Conservation (phyloP, 1,284 basidiomycete genomes). For the Cryptococcus jaspeensis region DNA sequence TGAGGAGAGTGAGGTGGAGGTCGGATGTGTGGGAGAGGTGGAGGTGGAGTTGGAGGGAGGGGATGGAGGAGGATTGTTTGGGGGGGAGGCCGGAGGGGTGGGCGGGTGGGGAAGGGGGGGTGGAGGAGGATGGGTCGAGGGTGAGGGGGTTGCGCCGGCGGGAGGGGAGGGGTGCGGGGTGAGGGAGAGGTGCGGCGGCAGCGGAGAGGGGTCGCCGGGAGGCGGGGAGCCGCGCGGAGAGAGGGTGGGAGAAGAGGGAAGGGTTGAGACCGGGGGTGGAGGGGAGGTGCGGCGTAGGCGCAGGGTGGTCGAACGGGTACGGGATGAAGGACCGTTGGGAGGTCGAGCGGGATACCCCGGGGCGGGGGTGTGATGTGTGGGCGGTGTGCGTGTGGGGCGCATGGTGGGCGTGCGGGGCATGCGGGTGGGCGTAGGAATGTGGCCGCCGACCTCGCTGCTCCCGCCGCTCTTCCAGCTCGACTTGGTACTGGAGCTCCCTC, state of each 20-base stretch:
- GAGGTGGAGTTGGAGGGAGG: conserved; percentile 54
- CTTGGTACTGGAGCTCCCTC: background rate
- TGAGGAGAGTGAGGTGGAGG: conserved; percentile 65
- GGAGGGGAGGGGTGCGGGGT: conserved; percentile 1
- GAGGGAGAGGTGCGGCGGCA: background rate
- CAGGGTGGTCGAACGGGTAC: conserved; percentile 10
- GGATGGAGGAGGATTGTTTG: conserved; percentile 27
- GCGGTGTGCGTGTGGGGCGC: too few relatives aligned
- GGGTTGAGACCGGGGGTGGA: conserved; percentile 8
- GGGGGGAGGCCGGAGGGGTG: conserved; percentile 25
- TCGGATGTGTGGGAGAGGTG: conserved; percentile 51
- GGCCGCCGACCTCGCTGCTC: background rate
- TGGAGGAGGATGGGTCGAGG: conserved; percentile 7
- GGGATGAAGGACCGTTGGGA: conserved; percentile 13
- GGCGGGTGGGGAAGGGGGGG: conserved; percentile 36
- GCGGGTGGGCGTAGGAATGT: background rate
- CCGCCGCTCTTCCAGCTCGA: background rate
- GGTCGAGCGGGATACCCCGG: conserved; percentile 2
- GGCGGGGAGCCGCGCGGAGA: background rate
- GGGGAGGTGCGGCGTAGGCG: background rate
- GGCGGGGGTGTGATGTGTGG: too few relatives aligned
- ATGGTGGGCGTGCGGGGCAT: background rate
- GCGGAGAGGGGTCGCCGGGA: background rate
- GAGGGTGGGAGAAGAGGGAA: conserved; percentile 11
- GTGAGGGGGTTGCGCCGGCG: conserved; percentile 1